Conservation (phyloP, 176 grass and related monocot species). For the Secale cereale region DNA sequence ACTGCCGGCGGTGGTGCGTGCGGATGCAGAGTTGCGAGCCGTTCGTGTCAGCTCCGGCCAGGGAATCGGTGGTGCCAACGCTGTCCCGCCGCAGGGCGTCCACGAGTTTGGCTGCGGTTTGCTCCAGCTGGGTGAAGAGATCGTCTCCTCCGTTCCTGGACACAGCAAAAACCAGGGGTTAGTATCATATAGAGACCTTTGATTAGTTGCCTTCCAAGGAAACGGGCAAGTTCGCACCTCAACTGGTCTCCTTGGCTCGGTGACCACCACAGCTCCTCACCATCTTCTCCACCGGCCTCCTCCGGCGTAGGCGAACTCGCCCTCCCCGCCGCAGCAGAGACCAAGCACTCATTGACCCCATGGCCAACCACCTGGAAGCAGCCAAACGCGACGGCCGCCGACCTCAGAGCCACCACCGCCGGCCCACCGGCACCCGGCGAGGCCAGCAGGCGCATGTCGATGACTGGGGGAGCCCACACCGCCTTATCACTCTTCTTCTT, state of each 20-base stretch:
- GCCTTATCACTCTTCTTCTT: neutral
- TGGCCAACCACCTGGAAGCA: slow-evolving; percentile 64
- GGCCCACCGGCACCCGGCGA: neutral
- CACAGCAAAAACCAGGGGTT: neutral
- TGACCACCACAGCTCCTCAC: slow-evolving; percentile 56
- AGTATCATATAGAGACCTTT: neutral
- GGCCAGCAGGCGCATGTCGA: slow-evolving; percentile 42
- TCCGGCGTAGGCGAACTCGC: neutral
- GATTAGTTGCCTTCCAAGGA: too few relatives aligned
- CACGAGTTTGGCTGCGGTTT: slow-evolving; percentile 21
- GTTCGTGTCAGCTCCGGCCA: neutral
- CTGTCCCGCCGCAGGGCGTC: slow-evolving; percentile 1
- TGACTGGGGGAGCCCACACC: slow-evolving; percentile 40
- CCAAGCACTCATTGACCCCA: slow-evolving; percentile 34
- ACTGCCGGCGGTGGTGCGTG: slow-evolving; percentile 12
- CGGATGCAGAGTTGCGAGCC: slow-evolving; percentile 38
- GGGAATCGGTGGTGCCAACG: neutral
- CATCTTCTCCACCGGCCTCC: slow-evolving; percentile 11
- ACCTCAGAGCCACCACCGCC: slow-evolving; percentile 31
- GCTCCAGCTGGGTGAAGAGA: slow-evolving; percentile 30
- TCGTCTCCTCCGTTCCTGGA: slow-evolving; percentile 34
- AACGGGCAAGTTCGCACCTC: slow-evolving; percentile 5
- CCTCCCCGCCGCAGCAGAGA: slow-evolving; percentile 21
- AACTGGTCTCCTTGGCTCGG: slow-evolving; percentile 6
- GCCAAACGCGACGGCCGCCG: slow-evolving; percentile 43